Conservation (phyloP, 202 grass and related monocot genomes). For the Zizania palustris region DNA sequence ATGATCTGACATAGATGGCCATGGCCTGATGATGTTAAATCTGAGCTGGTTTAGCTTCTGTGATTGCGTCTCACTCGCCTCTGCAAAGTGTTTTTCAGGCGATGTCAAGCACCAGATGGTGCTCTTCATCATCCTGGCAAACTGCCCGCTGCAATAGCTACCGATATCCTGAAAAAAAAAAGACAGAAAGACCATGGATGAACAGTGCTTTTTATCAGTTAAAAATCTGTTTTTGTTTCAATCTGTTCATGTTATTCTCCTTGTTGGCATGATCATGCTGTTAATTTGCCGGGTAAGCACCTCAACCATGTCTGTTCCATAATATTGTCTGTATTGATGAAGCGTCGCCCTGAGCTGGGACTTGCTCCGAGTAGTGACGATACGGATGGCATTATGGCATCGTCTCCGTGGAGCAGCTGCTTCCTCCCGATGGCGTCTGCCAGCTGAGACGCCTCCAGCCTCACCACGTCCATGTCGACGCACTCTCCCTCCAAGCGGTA, state of each 20-base stretch:
- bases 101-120: conserved; percentile 65
- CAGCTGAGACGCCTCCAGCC: conserved; percentile 54
- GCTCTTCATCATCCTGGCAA: conserved; percentile 50
- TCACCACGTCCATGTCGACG: conserved; percentile 48
- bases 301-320: conserved; percentile 60
- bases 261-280: neutral
- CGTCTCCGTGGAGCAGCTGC: conserved; percentile 44
- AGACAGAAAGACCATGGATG: too few relatives aligned
- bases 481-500: conserved; percentile 65
- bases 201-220: too few relatives aligned
- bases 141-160: conserved; percentile 38
- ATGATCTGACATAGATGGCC: neutral
- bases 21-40: neutral
- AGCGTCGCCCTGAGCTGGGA: conserved; percentile 68
- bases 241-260: neutral
- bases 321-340: conserved; percentile 48
- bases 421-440: conserved; percentile 55
- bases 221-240: neutral
- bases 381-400: conserved; percentile 55
- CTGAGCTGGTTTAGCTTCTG: neutral
- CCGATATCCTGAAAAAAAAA: conserved; percentile 57
- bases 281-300: conserved; percentile 16
- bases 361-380: conserved; percentile 69
- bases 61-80: too few relatives aligned
- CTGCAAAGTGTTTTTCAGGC: conserved; percentile 79